Evolutionary conservation across 179 eudicot genomes (phyloP).

Genomic region (Camellia oleifera): DNA sequence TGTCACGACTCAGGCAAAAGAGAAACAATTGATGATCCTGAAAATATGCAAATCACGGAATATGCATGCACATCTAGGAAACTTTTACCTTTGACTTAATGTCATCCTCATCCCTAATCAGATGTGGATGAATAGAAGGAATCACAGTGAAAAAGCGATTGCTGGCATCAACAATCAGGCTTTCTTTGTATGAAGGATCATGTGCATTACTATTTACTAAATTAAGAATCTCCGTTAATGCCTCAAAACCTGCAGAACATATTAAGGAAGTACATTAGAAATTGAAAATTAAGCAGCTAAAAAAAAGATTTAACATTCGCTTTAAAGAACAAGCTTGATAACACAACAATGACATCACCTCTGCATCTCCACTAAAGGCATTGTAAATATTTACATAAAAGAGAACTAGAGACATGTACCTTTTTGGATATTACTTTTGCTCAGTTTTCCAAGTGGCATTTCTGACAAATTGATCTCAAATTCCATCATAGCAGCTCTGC

Average conservation of each 20-base stretch:
- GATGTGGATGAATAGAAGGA: conserved; percentile 94
- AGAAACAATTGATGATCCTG: background rate
- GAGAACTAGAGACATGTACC: conserved; percentile 37
- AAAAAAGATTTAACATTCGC: background rate
- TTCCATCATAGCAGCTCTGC: conserved; percentile 99
- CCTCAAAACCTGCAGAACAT: conserved; percentile 78
- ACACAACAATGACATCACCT: background rate
- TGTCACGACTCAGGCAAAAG: background rate
- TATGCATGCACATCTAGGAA: background rate
- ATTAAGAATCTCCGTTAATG: conserved; percentile 89
- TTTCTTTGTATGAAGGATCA: conserved; percentile 61
- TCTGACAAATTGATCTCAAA: conserved; percentile 96
- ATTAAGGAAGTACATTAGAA: background rate
- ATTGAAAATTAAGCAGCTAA: conserved; percentile 5
- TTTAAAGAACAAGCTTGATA: background rate
- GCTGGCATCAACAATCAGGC: conserved; percentile 91
- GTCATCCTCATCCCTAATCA: conserved; percentile 89
- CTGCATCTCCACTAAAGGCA: background rate
- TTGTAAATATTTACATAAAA: background rate
- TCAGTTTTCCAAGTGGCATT: conserved; percentile 98
- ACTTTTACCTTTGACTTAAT: conserved; percentile 80
- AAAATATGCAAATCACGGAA: conserved; percentile 10
- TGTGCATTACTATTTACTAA: conserved; percentile 44
- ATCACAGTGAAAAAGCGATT: conserved; percentile 93
- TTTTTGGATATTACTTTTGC: conserved; percentile 91